These are phyloP conservation scores for Phellopilus nigrolimitatus DNA, from an alignment of 1,284 basidiomycete genomes.

Conservation along the genomic window DNA sequence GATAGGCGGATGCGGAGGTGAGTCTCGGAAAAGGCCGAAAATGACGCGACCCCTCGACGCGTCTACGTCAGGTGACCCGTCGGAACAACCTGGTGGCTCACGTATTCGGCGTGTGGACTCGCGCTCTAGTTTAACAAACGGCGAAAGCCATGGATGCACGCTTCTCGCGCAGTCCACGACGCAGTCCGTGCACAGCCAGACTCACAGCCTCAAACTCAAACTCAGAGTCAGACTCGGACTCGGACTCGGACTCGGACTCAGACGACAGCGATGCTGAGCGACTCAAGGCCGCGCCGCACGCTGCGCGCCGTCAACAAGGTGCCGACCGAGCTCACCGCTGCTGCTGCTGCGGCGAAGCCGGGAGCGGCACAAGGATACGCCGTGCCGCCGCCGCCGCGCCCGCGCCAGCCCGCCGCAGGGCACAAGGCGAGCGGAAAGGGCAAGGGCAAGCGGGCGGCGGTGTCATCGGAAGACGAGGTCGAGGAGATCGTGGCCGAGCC, in stretches of 20 bases:
- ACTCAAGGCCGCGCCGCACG: slow-evolving; percentile 8
- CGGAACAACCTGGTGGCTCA: too few species aligned
- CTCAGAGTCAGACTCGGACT: too few species aligned
- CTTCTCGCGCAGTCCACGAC: neutral
- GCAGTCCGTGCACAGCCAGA: too few species aligned
- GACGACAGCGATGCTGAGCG: slow-evolving; percentile 3
- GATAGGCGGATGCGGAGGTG: too few species aligned
- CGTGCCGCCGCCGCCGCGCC: neutral
- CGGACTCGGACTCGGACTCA: neutral
- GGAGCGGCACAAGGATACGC: neutral
- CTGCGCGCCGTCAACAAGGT: neutral
- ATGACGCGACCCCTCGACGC: slow-evolving; percentile 3
- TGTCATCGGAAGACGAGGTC: slow-evolving; percentile 8
- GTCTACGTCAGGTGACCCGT: neutral
- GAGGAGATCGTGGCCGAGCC: too few species aligned
- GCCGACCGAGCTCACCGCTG: slow-evolving; percentile 1
- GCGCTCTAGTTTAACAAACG: too few species aligned
- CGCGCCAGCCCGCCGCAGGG: neutral
- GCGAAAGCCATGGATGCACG: too few species aligned
- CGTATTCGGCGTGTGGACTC: too few species aligned
- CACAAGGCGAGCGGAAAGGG: neutral
- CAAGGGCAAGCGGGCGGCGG: slow-evolving; percentile 6
- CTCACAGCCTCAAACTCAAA: too few species aligned
- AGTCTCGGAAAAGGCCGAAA: too few species aligned
- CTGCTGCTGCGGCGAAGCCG: neutral